Base-by-base conservation (phyloP, 768 basidiomycete genomes). In the Chiua virens region DNA sequence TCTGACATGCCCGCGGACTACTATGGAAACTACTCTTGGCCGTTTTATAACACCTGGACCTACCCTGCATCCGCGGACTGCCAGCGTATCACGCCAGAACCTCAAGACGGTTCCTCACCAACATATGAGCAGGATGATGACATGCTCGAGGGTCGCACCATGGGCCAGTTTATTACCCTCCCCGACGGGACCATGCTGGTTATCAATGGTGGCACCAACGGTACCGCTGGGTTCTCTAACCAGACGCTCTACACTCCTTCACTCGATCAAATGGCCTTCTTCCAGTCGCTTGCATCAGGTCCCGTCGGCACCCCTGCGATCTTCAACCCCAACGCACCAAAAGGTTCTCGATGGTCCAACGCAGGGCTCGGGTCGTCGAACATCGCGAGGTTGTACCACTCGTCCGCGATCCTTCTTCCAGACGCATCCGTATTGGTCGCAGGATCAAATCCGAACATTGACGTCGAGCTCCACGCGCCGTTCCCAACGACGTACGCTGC, bases 381-480 rank as follows among this genome's bases (percentile, higher is more conserved):
- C 14, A 86, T 94, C 52, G 76, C 93, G 40, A 79, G 94, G 47
- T 69, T 98, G 62, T 98, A 98, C 71, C 96, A 98, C 72, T 96
- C 93, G 0, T 81, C 82, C 0, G 94, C 92, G 9, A 79, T 95
- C n/a, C 80, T 98, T 22, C 81, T 98, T 15, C 87, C 92, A 9
- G 93, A 89, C 53, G 90, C 82, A 1, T 89, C 89, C 3, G 85
- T 98, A 34, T 68, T 97, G 43, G 80, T 96, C 57, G 92, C 91
- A 27, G 96, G 96, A 8, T 92, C 91, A 28, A 98, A 98, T 72
- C 94, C 95, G 1, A 95, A 95, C 63, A 76, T 88, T 30, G 94
- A 98, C 60, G 86, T 87, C 53, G 85, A 87, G 60, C 53, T 73
- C 30, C 68, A 73, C n/a, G 78, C 80, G 10, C 35, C 75, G 32